These are phyloP conservation scores for Cercis canadensis DNA, from an alignment of 306 rosid genomes.

Conservation along the genomic window DNA sequence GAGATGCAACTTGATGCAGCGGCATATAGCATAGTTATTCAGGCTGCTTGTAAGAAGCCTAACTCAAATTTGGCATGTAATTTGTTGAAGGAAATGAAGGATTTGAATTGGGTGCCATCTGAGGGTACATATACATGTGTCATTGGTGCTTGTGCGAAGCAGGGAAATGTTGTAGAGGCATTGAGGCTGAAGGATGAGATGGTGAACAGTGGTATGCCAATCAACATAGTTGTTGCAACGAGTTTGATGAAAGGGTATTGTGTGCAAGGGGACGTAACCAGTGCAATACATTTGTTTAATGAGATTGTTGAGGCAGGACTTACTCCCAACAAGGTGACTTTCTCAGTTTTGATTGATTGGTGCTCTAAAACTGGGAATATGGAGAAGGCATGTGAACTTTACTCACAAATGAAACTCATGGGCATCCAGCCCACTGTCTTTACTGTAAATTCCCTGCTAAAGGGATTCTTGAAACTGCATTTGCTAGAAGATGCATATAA, in stretches of 20 bases:
- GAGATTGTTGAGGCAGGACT: constrained; percentile 53
- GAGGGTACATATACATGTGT: constrained; percentile 54
- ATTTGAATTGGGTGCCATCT: constrained; percentile 62
- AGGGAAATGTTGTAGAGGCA: constrained; percentile 65
- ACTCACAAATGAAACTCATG: constrained; percentile 59
- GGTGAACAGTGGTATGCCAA: constrained; percentile 53
- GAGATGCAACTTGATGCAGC: constrained; percentile 62
- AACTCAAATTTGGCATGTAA: constrained; percentile 45
- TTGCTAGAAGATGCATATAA: constrained; percentile 53
- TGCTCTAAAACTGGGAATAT: constrained; percentile 61
- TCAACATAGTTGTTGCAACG: constrained; percentile 55
- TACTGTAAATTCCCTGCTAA: constrained; percentile 52
- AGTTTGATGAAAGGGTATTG: constrained; percentile 72
- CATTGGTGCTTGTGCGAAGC: constrained; percentile 66
- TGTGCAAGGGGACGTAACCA: constrained; percentile 54
- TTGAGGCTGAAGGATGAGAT: constrained; percentile 72
- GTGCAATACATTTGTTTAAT: constrained; percentile 60
- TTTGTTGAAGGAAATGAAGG: constrained; percentile 70
- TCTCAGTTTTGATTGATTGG: constrained; percentile 60
- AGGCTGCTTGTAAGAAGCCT: constrained; percentile 53
- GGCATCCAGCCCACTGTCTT: constrained; percentile 53
- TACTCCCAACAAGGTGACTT: constrained; percentile 52
- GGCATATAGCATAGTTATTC: constrained; percentile 53
- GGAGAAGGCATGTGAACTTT: constrained; percentile 70
- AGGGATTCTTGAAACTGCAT: constrained; percentile 52